phyloP scores from a whole-genome alignment of 805 yeast species.

The Diddensiella santjacobensis region DNA sequence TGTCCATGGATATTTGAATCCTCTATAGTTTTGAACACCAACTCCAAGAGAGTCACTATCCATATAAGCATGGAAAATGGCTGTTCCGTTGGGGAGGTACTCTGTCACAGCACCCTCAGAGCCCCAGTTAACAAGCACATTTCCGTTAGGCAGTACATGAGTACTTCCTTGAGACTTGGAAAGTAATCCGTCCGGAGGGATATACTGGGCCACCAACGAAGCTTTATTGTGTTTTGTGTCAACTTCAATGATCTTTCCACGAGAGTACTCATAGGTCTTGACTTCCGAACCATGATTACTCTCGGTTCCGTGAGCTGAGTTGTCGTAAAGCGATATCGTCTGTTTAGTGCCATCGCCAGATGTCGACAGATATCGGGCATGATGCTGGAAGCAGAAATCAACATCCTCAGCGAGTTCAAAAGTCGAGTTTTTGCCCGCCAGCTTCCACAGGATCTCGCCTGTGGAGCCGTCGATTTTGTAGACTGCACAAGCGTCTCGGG shows the following conservation, averaged over 20 bases:
- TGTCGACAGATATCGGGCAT: constrained; percentile 13
- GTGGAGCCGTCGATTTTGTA: constrained; percentile 13
- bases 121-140: constrained; percentile 17
- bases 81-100: constrained; percentile 9
- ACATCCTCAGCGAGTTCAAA: constrained; percentile 10
- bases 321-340: constrained; percentile 13
- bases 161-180: constrained; percentile 16
- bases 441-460: constrained; percentile 15
- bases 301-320: constrained; percentile 17
- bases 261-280: constrained; percentile 5
- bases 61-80: constrained; percentile 15
- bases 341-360: constrained; percentile 9
- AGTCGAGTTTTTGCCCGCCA: constrained; percentile 12
- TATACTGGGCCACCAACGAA: constrained; percentile 5
- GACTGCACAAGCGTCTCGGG: constrained; percentile 16
- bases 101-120: constrained; percentile 15
- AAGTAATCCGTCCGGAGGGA: constrained; percentile 9
- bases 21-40: constrained; percentile 14
- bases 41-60: constrained; percentile 13
- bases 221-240: constrained; percentile 12
- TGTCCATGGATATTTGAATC: constrained; percentile 15
- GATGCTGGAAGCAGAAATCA: constrained; percentile 16
- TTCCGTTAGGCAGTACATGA: constrained; percentile 14
- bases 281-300: constrained; percentile 7
- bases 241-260: constrained; percentile 12